Base-by-base conservation (phyloP, 768 basidiomycete genomes). In the Phaffia australis region DNA sequence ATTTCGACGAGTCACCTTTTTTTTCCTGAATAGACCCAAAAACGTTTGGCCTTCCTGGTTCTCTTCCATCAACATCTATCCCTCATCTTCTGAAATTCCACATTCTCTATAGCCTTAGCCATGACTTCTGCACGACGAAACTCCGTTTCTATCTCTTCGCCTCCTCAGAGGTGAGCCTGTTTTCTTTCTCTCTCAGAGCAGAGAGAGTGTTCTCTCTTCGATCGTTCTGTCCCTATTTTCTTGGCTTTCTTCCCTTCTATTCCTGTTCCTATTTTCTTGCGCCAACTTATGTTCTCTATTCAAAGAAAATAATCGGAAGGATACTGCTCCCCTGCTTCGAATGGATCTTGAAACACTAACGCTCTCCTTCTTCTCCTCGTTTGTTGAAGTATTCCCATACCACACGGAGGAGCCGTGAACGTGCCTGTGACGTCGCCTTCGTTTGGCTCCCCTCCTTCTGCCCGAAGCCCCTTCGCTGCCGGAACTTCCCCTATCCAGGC, bases 361-460 rank as follows among this genome's bases (percentile, higher is more conserved):
- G 16, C 16, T 27, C 29, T 19, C 16, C 56, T 57, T 57, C 19
- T 15, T 57, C 56, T 57, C 15, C 16, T 25, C 56, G 18, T 14
- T 25, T 25, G 14, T 25, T 57, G 16, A 15, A 60, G 58, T 42
- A 60, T 60, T 42, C 58, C 18, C 16, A 32, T 60, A 16, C 42
- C 50, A 51, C 50, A 51, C 16, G 50, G n/a, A n/a, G n/a, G n/a
- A n/a, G n/a, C n/a, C n/a, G n/a, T n/a, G n/a, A n/a, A n/a, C n/a
- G n/a, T 23, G 18, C 23, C 50, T 16, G 16, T 51, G 50, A 51
- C 23, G 18, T 51, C 50, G 18, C 50, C 50, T 16, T 23, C 50
- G 23, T 23, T 60, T 32, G 58, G 29, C 72, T 69, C 73, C 15
- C 73, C 74, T 32, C 59, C 72, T 30, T 32, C 60, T 35, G 49